Evolutionary conservation across 2,329 filamentous ascomycete genomes (phyloP).

Genomic region (Fusarium lateritium): DNA sequence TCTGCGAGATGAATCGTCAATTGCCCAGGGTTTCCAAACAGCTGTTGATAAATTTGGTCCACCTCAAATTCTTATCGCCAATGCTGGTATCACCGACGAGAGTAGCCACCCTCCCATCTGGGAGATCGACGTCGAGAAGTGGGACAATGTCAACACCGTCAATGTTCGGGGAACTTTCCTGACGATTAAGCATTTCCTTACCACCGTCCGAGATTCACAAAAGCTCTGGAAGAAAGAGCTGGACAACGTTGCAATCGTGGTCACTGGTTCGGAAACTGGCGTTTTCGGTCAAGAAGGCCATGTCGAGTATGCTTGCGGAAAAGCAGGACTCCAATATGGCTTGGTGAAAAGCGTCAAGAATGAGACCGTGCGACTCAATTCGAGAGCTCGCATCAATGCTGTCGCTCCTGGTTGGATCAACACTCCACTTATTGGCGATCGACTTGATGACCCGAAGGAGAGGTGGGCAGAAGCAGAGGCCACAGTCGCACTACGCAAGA

Average conservation of each 20-base stretch:
- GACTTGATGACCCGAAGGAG: background rate
- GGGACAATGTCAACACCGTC: background rate
- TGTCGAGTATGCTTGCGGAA: background rate
- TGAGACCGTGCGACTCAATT: background rate
- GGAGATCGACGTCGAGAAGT: background rate
- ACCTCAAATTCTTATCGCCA: background rate
- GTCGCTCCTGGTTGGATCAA: constrained; percentile 10
- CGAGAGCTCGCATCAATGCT: background rate
- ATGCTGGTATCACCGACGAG: background rate
- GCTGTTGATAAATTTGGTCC: background rate
- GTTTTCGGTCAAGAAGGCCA: constrained; percentile 1
- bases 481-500: background rate
- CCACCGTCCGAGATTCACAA: accelerated
- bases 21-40: background rate
- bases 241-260: background rate
- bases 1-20: background rate
- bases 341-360: background rate
- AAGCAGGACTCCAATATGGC: background rate
- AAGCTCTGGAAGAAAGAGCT: accelerated
- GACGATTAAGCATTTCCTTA: constrained; percentile 7
- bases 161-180: constrained; percentile 5
- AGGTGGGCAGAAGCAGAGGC: constrained; percentile 11
- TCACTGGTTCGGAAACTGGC: constrained; percentile 1
- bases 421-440: background rate
- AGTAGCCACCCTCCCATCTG: background rate